A percentile compares a stretch with the other conserved stretches of the same genome.
Conservation (phyloP, 768 basidiomycete species). For the Macrocybe gigantea region DNA sequence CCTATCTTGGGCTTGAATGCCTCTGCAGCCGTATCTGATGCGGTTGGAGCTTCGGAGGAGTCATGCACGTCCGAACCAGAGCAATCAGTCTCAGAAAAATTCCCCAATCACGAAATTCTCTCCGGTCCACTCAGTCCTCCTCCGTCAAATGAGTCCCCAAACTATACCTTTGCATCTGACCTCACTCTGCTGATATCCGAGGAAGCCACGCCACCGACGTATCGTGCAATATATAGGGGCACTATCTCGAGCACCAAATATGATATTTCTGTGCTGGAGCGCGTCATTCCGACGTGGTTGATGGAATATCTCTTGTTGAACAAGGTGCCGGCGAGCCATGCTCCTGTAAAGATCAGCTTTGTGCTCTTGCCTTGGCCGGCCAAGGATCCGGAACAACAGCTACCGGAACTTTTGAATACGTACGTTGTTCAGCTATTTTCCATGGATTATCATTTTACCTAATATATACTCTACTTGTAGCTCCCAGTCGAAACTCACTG, state of each 20-base stretch:
- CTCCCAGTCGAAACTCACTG: constrained; percentile 81
- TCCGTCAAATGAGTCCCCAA: constrained; percentile 65
- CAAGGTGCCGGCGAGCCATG: constrained; percentile 43
- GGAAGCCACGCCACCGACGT: constrained; percentile 62
- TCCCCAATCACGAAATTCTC: constrained; percentile 29
- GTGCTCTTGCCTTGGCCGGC: constrained; percentile 74
- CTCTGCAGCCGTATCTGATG: constrained; percentile 18
- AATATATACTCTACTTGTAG: constrained; percentile 24
- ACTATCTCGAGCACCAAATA: constrained; percentile 46
- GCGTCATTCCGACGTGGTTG: constrained; percentile 82
- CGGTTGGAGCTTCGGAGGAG: constrained; percentile 2
- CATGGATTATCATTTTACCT: neutral
- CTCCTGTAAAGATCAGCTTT: constrained; percentile 78
- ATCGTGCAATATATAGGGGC: constrained; percentile 74
- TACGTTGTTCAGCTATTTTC: constrained; percentile 32
- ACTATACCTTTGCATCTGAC: constrained; percentile 48
- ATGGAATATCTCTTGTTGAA: constrained; percentile 80
- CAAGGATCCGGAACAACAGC: constrained; percentile 49
- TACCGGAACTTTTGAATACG: constrained; percentile 85
- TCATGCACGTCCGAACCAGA: neutral
- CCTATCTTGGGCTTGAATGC: constrained; percentile 16
- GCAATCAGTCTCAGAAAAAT: constrained; percentile 9
- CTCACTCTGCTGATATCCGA: constrained; percentile 77
- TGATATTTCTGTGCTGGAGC: constrained; percentile 52
- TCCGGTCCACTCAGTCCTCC: constrained; percentile 61